Conservation (phyloP, 805 yeast genomes). For the Brettanomyces sp. region DNA sequence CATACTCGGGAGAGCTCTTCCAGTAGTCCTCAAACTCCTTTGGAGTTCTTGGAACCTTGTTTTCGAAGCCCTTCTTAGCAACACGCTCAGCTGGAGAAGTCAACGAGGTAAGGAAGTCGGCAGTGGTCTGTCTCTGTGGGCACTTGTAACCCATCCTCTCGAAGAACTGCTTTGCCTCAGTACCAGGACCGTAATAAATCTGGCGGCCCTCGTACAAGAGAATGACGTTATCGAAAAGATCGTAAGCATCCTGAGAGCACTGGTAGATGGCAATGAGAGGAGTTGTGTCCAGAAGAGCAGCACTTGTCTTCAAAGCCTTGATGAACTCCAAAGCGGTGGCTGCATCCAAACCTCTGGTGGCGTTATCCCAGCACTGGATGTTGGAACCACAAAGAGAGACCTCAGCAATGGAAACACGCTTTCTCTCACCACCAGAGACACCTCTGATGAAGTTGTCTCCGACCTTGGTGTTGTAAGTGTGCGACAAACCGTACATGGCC, state of each 20-base stretch:
- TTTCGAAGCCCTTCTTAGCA: constrained; percentile 25
- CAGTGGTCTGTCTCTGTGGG: constrained; percentile 38
- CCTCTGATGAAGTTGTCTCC: constrained; percentile 59
- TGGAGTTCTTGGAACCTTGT: constrained; percentile 30
- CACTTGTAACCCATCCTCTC: constrained; percentile 37
- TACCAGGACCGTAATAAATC: constrained; percentile 30
- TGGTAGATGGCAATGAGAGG: constrained; percentile 44
- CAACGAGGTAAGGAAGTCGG: constrained; percentile 34
- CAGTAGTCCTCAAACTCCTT: constrained; percentile 32
- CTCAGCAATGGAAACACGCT: constrained; percentile 57
- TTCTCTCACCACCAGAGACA: constrained; percentile 62
- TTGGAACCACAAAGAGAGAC: constrained; percentile 29
- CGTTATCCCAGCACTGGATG: constrained; percentile 56
- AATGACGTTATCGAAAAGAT: constrained; percentile 33
- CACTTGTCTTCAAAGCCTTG: constrained; percentile 46
- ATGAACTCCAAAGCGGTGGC: constrained; percentile 62
- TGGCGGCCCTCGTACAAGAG: constrained; percentile 35
- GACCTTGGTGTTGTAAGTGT: constrained; percentile 48
- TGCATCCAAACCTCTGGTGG: constrained; percentile 64
- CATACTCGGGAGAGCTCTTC: constrained; percentile 26
- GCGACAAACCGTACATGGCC: constrained; percentile 28
- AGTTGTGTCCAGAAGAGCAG: constrained; percentile 38
- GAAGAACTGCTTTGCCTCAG: constrained; percentile 29
- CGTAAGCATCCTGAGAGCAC: constrained; percentile 36
- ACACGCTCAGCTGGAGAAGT: constrained; percentile 24